Base-by-base conservation (phyloP, 495 filamentous ascomycete genomes). In the Trichoderma reesei region DNA sequence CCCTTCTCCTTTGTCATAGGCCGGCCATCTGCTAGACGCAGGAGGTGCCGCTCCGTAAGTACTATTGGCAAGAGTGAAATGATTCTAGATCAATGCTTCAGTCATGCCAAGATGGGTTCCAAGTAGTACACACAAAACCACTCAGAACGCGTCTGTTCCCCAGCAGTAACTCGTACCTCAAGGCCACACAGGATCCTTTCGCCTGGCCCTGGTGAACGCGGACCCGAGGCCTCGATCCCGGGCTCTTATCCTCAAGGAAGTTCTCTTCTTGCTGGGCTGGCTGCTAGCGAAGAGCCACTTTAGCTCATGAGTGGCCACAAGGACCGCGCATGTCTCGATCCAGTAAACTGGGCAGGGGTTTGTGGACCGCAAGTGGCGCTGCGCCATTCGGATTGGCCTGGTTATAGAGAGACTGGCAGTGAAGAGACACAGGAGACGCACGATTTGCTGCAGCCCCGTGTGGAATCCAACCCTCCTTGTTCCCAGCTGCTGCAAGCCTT, bases 401-500 rank as follows among this genome's bases (percentile, higher is more conserved):
- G 1, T 26, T 26, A 41, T 26, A 41, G 14, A 14, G 41, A 8
- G 41, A 41, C 41, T 9, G 14, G 8, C 41, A 41, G 9, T 14
- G 14, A 14, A 6, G 38, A 6, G 38, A 39, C 1, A 39, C 38
- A 14, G 14, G 41, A 41, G 42, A 56, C 34, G 20, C 51, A 16
- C 51, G 51, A 31, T 14, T 18, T 34, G 26, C 51, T 34, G 26
- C 51, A 56, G 51, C 51, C 51, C 51, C 18, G 14, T 33, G 26
- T 33, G 26, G 6, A 33, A 56, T 56, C 31, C 26, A 33, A 7
- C 20, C 31, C 51, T 34, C 51, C 26, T 26, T 34, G 26, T 13
- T 56, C 26, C 51, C 51, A 56, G 26, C 20, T 56, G 48, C 48
- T 56, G 51, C 51, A 56, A 56, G 51, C 31, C 51, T 56, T 56